These are phyloP conservation scores for Mercurialis annua DNA, from an alignment of 345 rosid species.

Conservation along the genomic window DNA sequence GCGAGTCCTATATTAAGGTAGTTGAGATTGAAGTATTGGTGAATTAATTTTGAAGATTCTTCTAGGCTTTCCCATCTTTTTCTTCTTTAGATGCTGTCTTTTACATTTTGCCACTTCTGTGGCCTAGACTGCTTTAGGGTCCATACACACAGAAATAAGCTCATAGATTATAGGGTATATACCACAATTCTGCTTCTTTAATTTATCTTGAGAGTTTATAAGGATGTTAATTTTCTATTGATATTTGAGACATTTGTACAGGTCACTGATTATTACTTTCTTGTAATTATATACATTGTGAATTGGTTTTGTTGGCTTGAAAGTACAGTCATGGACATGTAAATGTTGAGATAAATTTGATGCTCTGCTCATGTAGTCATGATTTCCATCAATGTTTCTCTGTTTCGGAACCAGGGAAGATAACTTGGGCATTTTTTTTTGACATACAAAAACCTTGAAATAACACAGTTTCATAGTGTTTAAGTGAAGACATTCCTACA, in stretches of 20 bases:
- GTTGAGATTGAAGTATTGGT: constrained; percentile 22
- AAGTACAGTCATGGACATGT: no score
- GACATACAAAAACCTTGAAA: no score
- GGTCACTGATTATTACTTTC: neutral
- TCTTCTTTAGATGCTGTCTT: neutral
- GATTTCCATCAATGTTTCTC: no score
- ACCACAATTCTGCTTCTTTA: constrained; percentile 16
- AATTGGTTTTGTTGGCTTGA: no score
- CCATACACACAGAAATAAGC: constrained; percentile 24
- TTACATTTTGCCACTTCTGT: constrained; percentile 11
- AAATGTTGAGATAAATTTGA: neutral
- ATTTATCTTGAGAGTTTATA: constrained; percentile 1
- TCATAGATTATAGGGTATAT: constrained; percentile 14
- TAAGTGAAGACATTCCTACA: no score
- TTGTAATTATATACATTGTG: no score
- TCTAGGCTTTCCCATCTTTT: constrained; percentile 15
- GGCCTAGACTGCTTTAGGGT: constrained; percentile 12
- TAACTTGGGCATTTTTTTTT: no score
- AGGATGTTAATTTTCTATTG: neutral
- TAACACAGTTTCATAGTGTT: no score
- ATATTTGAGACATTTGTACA: constrained; percentile 13
- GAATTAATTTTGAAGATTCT: constrained; percentile 20
- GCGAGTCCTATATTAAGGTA: constrained; percentile 14
- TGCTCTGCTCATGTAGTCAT: neutral
- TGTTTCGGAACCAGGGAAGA: no score